phyloP scores from a whole-genome alignment of 495 filamentous ascomycete genomes.

The Lepidopterella palustris region DNA sequence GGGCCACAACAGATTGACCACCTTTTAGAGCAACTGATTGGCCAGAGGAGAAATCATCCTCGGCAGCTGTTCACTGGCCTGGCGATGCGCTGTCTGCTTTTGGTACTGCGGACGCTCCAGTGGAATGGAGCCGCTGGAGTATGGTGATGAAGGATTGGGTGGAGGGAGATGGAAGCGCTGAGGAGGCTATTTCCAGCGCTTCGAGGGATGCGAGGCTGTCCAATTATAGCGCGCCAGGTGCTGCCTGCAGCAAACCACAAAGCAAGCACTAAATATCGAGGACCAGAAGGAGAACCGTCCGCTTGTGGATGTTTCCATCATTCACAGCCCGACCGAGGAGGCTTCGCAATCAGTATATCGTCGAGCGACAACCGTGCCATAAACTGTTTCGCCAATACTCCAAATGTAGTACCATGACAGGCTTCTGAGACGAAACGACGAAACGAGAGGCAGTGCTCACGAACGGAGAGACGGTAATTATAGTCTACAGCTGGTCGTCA shows the following conservation, averaged over 20 bases:
- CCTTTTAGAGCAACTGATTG: constrained; percentile 9
- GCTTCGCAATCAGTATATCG: not conserved
- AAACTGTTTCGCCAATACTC: not conserved
- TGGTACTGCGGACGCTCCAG: constrained; percentile 19
- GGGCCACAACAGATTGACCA: constrained; percentile 25
- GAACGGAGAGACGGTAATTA: not conserved
- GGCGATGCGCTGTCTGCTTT: constrained; percentile 14
- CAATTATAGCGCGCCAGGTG: constrained; percentile 11
- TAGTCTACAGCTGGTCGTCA: not conserved
- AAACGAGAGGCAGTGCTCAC: not conserved
- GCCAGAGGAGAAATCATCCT: not conserved
- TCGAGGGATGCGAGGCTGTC: not conserved
- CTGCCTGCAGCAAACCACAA: not conserved
- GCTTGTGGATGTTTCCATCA: not conserved
- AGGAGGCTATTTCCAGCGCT: constrained; percentile 18
- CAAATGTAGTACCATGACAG: not conserved
- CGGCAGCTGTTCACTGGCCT: constrained; percentile 2
- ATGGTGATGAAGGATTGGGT: constrained; percentile 6
- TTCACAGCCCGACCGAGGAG: not conserved
- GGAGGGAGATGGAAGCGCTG: constrained; percentile 15
- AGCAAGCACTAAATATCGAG: not conserved
- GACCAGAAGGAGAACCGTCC: not conserved
- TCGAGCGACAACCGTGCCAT: not conserved
- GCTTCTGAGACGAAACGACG: not conserved
- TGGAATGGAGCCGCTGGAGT: not conserved